These are phyloP conservation scores for Bipolaris zeicola DNA, from an alignment of 2,329 filamentous ascomycete species.

Conservation along the genomic window DNA sequence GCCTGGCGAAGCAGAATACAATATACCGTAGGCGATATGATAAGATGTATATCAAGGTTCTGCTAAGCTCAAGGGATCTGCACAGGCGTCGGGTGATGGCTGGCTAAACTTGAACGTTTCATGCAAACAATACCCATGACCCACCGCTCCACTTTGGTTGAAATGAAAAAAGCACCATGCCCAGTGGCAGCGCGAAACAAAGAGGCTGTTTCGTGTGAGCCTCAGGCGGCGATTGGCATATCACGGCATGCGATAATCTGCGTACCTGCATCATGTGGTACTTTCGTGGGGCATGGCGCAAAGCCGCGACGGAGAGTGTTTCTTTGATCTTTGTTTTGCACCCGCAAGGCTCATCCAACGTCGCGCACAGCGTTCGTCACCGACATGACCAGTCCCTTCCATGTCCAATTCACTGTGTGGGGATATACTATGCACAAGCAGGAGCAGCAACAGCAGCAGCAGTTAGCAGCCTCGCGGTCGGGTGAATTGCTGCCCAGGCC, in stretches of 20 bases:
- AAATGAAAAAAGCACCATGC: constrained; percentile 16
- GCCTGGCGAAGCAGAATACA: not conserved
- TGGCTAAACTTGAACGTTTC: constrained; percentile 3
- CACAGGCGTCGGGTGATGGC: constrained; percentile 2
- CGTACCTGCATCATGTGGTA: constrained; percentile 6
- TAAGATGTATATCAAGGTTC: constrained; percentile 14
- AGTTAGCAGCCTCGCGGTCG: constrained; percentile 8
- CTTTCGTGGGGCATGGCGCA: not conserved
- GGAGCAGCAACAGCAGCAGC: not conserved
- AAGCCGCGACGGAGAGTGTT: not conserved
- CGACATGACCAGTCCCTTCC: not conserved
- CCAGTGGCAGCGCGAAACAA: constrained; percentile 7
- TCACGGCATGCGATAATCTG: not conserved
- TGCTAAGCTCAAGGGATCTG: constrained; percentile 30
- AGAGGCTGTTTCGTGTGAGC: constrained; percentile 3
- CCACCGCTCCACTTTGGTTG: constrained; percentile 13
- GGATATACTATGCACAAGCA: not conserved
- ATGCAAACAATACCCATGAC: constrained; percentile 22
- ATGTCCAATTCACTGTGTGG: not conserved
- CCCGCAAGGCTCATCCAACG: constrained; percentile 9
- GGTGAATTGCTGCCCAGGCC: constrained; percentile 4
- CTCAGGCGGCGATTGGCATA: constrained; percentile 24
- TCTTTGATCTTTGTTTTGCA: not conserved
- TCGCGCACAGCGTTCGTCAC: constrained; percentile 1
- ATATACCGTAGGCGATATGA: constrained; percentile 16